A percentile compares a stretch with the other conserved stretches of the same genome.
Evolutionary conservation across 2,329 filamentous ascomycete species (phyloP).

Genomic region (Cercospora sp.): DNA sequence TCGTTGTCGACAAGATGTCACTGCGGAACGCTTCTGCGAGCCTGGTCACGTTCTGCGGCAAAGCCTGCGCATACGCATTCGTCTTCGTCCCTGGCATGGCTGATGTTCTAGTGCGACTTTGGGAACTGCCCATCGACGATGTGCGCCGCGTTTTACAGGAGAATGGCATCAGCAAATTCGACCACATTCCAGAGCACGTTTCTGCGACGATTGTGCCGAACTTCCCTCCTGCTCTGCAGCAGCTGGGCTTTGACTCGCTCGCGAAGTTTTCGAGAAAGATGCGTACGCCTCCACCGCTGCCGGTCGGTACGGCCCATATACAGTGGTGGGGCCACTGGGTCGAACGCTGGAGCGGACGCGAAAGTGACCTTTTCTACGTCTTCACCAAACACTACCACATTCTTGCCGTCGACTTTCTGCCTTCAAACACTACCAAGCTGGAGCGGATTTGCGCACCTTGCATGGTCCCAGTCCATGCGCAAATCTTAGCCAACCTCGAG

Average conservation of each 20-base stretch:
- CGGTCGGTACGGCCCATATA: conserved; percentile 69
- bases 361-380: conserved; percentile 87
- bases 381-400: conserved; percentile 88
- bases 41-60: conserved; percentile 79
- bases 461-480: conserved; percentile 76
- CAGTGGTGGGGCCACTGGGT: conserved; percentile 84
- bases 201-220: conserved; percentile 62
- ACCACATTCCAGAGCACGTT: conserved; percentile 48
- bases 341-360: conserved; percentile 79
- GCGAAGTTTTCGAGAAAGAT: conserved; percentile 60
- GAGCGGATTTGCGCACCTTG: conserved; percentile 69
- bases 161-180: conserved; percentile 61
- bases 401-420: conserved; percentile 65
- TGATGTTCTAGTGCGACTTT: conserved; percentile 78
- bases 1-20: conserved; percentile 88
- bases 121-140: conserved; percentile 68
- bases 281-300: conserved; percentile 64
- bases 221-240: conserved; percentile 67
- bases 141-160: conserved; percentile 72
- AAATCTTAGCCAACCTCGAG: conserved; percentile 76
- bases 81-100: conserved; percentile 87
- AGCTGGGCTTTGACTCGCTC: conserved; percentile 64
- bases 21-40: conserved; percentile 67
- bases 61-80: conserved; percentile 88
- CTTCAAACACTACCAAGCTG: conserved; percentile 50